Conservation (phyloP, 441 rosid species). For the Pelargonium fulgidum region DNA sequence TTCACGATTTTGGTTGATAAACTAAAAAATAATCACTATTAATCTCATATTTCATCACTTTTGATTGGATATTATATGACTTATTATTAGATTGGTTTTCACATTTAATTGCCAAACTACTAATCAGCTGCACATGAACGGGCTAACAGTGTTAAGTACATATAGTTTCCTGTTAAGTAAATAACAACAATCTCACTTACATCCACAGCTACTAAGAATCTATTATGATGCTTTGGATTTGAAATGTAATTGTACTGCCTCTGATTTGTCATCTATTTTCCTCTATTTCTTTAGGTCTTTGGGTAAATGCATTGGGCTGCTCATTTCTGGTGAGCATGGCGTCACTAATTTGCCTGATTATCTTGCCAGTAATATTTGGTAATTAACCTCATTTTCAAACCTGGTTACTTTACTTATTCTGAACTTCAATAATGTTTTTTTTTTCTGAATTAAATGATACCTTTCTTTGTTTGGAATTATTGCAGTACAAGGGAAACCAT, state of each 20-base stretch:
- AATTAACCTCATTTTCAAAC: constrained; percentile 24
- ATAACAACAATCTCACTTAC: too few species aligned
- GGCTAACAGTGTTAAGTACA: too few species aligned
- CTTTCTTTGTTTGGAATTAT: constrained; percentile 10
- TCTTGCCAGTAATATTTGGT: constrained; percentile 85
- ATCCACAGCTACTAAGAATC: too few species aligned
- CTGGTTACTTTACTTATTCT: constrained; percentile 14
- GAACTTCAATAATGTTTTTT: neutral
- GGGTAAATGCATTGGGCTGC: constrained; percentile 86
- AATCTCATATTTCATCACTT: too few species aligned
- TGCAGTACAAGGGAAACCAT: constrained; percentile 74
- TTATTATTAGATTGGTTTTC: too few species aligned
- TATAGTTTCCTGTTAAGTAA: too few species aligned
- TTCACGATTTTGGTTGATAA: too few species aligned
- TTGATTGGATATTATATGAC: too few species aligned
- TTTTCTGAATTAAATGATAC: neutral
- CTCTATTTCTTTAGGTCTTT: constrained; percentile 42
- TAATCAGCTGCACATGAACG: too few species aligned
- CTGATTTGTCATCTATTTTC: neutral
- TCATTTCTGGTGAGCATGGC: constrained; percentile 97
- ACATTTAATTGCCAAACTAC: too few species aligned
- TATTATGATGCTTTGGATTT: neutral
- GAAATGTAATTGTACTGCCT: neutral
- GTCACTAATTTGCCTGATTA: constrained; percentile 74
- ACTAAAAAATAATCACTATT: too few species aligned